Conservation (phyloP, 2,329 filamentous ascomycete genomes). For the Neodidymelliopsis sp. region DNA sequence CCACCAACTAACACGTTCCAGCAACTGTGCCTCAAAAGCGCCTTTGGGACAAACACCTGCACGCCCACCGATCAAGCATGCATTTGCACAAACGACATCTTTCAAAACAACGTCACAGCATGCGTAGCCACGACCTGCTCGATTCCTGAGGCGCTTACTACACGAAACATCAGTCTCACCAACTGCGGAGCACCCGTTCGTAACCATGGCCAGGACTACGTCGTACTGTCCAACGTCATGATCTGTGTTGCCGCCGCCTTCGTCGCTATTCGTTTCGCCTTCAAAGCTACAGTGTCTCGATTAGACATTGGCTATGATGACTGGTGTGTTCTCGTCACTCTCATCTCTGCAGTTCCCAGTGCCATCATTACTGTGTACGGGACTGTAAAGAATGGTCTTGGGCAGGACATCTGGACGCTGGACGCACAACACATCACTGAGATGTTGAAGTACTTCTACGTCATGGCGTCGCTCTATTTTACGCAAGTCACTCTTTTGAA, state of each 20-base stretch:
- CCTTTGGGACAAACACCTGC: conserved; percentile 26
- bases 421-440: conserved; percentile 51
- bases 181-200: conserved; percentile 51
- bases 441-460: conserved; percentile 51
- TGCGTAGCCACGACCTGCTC: conserved; percentile 32
- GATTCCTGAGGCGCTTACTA: conserved; percentile 33
- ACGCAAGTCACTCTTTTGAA: conserved; percentile 38
- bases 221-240: conserved; percentile 44
- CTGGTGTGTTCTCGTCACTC: conserved; percentile 37
- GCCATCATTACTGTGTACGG: conserved; percentile 38
- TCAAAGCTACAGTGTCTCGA: conserved; percentile 46
- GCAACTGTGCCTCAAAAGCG: conserved; percentile 15
- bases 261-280: conserved; percentile 47
- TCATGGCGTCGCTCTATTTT: conserved; percentile 48
- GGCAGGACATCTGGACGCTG: conserved; percentile 62
- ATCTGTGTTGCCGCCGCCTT: conserved; percentile 45
- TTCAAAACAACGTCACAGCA: conserved; percentile 28
- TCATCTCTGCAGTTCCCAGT: conserved; percentile 32
- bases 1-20: conserved; percentile 4
- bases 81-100: conserved; percentile 32
- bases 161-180: conserved; percentile 52
- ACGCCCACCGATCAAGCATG: conserved; percentile 28
- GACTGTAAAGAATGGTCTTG: conserved; percentile 52
- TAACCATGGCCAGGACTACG: conserved; percentile 46
- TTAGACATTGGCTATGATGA: conserved; percentile 52